These are phyloP conservation scores for Trichoderma oligosporum DNA, from an alignment of 2,329 filamentous ascomycete genomes.

Conservation along the genomic window DNA sequence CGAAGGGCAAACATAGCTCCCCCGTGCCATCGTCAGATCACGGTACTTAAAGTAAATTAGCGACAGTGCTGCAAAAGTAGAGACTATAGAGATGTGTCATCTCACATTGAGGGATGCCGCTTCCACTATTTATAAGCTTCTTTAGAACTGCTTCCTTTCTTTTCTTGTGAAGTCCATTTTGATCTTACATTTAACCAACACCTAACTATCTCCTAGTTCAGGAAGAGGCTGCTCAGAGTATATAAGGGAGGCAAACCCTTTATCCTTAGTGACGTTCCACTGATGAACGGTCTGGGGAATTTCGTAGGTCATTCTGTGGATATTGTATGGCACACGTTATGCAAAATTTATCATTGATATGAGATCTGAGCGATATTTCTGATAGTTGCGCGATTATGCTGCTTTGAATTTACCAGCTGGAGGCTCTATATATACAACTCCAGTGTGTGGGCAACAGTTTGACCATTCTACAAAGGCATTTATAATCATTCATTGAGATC, in stretches of 20 bases:
- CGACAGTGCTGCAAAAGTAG: not conserved
- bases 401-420: not conserved
- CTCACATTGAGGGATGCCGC: constrained; percentile 3
- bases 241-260: not conserved
- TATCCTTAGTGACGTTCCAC: not conserved
- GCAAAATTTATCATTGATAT: not conserved
- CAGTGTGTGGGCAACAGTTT: too few species aligned
- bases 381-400: not conserved
- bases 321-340: too few species aligned
- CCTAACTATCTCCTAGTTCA: constrained; percentile 4
- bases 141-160: not conserved
- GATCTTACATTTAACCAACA: not conserved
- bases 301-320: not conserved
- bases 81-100: not conserved
- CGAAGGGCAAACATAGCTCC: not conserved
- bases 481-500: not conserved
- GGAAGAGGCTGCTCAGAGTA: constrained; percentile 1
- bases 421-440: not conserved
- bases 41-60: not conserved
- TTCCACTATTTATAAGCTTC: not conserved
- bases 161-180: not conserved
- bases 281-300: not conserved
- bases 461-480: not conserved
- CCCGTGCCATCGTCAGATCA: not conserved
- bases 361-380: not conserved